Evolutionary conservation across 1,139 yeast genomes (phyloP).

Genomic region (Tardiomyces digboiensis): DNA sequence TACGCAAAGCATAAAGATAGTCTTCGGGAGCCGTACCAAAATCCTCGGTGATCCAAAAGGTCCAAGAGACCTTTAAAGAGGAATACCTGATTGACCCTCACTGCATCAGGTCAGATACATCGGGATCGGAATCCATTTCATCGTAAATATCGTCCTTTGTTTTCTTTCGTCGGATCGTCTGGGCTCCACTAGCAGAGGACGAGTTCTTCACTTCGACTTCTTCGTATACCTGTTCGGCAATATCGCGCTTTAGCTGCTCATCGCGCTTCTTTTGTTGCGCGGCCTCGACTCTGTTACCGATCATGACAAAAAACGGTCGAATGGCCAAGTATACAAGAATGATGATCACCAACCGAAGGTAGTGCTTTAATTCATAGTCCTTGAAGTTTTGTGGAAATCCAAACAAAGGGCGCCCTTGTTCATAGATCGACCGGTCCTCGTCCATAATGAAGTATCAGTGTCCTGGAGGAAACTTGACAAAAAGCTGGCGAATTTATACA

Average conservation of each 20-base stretch:
- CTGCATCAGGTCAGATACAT: conserved; percentile 64
- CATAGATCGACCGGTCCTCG: too few relatives aligned
- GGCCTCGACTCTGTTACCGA: conserved; percentile 39
- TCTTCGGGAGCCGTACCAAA: too few relatives aligned
- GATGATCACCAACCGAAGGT: conserved; percentile 12
- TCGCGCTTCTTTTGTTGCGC: conserved; percentile 28
- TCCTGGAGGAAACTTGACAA: too few relatives aligned
- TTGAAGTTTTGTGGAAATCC: conserved; percentile 14
- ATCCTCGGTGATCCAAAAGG: too few relatives aligned
- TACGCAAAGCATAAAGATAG: too few relatives aligned
- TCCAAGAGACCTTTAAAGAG: too few relatives aligned
- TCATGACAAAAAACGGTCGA: conserved; percentile 11
- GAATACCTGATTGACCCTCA: too few relatives aligned
- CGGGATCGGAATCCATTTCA: conserved; percentile 56
- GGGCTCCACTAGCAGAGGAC: conserved; percentile 6
- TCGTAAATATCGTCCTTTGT: conserved; percentile 23
- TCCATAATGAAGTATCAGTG: too few relatives aligned
- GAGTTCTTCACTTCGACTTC: conserved; percentile 33
- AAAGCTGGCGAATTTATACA: too few relatives aligned
- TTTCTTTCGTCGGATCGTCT: conserved; percentile 5
- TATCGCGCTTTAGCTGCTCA: conserved; percentile 32
- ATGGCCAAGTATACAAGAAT: conserved; percentile 11
- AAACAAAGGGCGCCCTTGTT: conserved; percentile 4
- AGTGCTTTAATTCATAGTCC: conserved; percentile 12
- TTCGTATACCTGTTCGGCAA: conserved; percentile 26